Evolutionary conservation across 139 green algal genomes (phyloP).

Genomic region (Medakamo hakoo): DNA sequence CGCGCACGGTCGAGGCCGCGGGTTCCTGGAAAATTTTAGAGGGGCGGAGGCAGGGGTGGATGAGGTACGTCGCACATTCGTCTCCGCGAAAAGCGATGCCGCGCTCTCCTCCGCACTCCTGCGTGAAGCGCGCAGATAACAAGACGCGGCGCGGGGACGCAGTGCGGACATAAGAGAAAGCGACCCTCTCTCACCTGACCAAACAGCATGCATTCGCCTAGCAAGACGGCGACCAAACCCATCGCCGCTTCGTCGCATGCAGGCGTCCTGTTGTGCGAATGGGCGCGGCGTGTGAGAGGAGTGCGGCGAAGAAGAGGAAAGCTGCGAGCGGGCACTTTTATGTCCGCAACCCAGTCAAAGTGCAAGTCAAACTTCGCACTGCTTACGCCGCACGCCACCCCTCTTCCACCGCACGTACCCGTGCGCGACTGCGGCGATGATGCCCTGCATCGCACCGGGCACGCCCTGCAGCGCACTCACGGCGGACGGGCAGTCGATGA

Average conservation of each 20-base stretch:
- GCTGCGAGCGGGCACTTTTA: neutral
- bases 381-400: neutral
- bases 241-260: neutral
- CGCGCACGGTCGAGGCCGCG: no score
- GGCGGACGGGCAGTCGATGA: neutral
- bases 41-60: no score
- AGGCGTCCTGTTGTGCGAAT: neutral
- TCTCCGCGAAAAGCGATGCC: no score
- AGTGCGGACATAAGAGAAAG: no score
- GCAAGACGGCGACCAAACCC: constrained; percentile 33
- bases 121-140: no score
- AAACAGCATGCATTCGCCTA: constrained; percentile 43
- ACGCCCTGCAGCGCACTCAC: neutral
- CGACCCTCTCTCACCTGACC: no score
- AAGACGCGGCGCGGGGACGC: no score
- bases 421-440: neutral
- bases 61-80: no score
- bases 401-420: neutral
- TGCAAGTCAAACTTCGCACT: neutral
- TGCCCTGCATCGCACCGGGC: neutral
- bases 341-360: no score
- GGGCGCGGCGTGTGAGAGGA: no score
- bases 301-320: neutral
- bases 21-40: no score
- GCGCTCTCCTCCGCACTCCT: no score